phyloP scores from a whole-genome alignment of 2,329 filamentous ascomycete species.

The Lecanicillium sp. region DNA sequence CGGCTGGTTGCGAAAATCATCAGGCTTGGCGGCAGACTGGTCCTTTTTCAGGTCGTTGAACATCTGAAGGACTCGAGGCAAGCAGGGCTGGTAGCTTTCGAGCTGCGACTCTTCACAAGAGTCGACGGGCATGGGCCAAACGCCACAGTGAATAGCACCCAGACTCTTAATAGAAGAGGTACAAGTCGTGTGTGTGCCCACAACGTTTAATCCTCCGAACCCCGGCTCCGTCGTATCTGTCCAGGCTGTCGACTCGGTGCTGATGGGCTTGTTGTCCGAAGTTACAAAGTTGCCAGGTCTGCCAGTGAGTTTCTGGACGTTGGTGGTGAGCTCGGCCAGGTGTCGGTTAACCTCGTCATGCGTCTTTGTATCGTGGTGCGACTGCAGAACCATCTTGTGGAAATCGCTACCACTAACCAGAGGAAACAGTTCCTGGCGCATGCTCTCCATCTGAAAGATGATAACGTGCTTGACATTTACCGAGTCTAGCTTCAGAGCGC shows the following conservation, averaged over 20 bases:
- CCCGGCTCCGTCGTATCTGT: conserved; percentile 10
- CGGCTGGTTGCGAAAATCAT: conserved; percentile 10
- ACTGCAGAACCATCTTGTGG: conserved; percentile 15
- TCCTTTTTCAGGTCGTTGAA: conserved; percentile 13
- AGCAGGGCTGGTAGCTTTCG: conserved; percentile 29
- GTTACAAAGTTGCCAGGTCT: conserved; percentile 11
- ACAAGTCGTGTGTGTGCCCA: conserved; percentile 22
- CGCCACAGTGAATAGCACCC: conserved; percentile 23
- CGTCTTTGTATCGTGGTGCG: conserved; percentile 15
- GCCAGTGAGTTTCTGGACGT: conserved; percentile 16
- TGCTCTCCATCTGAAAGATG: conserved; percentile 26
- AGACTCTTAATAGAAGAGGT: conserved; percentile 29
- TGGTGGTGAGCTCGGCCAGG: conserved; percentile 16
- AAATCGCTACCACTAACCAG: conserved; percentile 23
- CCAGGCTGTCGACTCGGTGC: conserved; percentile 7
- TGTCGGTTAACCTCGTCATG: conserved; percentile 17
- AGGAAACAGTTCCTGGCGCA: conserved; percentile 26
- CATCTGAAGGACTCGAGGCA: conserved; percentile 18
- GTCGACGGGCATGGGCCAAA: conserved; percentile 24
- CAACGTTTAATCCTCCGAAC: conserved; percentile 25
- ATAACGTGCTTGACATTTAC: conserved; percentile 28
- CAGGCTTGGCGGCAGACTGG: background rate
- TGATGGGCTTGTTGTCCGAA: conserved; percentile 9
- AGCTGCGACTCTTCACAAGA: conserved; percentile 26
- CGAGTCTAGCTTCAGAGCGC: conserved; percentile 8